Percentiles rank a stretch among this genome's conserved stretches.
phyloP scores from a whole-genome alignment of 2,329 filamentous ascomycete species.

The Colletotrichum filicis region DNA sequence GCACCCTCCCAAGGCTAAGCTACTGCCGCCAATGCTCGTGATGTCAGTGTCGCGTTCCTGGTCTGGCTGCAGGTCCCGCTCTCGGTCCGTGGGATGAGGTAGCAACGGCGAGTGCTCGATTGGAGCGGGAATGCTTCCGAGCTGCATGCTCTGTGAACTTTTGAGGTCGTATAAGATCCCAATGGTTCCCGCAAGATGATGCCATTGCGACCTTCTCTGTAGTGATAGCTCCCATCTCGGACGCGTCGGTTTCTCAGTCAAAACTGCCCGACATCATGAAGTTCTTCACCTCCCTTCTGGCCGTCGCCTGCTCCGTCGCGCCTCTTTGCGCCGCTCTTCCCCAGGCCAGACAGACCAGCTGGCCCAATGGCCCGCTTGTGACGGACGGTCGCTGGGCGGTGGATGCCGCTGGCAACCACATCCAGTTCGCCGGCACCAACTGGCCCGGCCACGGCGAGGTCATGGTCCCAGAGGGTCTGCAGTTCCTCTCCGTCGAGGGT shows the following conservation, averaged over 20 bases:
- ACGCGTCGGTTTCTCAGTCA: background rate
- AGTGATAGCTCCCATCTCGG: background rate
- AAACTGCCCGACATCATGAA: constrained; percentile 32
- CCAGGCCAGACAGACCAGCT: constrained; percentile 38
- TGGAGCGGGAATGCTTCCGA: background rate
- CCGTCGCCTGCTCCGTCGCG: constrained; percentile 31
- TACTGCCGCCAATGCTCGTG: constrained; percentile 21
- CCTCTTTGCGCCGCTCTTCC: constrained; percentile 24
- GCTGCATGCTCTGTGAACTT: background rate
- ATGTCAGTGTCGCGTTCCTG: constrained; percentile 28
- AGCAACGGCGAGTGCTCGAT: background rate
- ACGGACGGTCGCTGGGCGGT: constrained; percentile 54
- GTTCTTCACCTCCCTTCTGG: constrained; percentile 30
- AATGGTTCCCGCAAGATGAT: background rate
- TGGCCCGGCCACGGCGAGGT: constrained; percentile 71
- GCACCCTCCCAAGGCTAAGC: background rate
- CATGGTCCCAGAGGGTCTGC: constrained; percentile 74
- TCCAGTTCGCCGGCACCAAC: constrained; percentile 67
- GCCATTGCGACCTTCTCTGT: background rate
- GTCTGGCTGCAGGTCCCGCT: constrained; percentile 15
- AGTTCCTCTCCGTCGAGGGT: constrained; percentile 66
- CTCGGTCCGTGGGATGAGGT: constrained; percentile 10
- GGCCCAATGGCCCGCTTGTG: constrained; percentile 56
- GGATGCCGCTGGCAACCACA: constrained; percentile 52
- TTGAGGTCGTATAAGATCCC: constrained; percentile 11